These are phyloP conservation scores for Zygoascus hellenicus DNA, from an alignment of 1,139 yeast genomes.

Conservation along the genomic window DNA sequence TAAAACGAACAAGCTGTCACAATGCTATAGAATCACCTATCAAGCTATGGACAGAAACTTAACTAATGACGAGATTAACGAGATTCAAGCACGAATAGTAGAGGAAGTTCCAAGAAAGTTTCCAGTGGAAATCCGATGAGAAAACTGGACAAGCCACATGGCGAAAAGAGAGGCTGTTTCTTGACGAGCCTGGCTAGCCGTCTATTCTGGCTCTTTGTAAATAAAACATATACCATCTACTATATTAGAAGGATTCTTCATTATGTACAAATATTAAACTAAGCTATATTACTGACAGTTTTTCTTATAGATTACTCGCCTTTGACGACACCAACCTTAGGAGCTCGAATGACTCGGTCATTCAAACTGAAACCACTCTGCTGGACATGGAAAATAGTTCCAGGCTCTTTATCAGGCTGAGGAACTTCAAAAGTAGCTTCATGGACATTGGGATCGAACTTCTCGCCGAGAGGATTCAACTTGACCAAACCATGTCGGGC, in stretches of 20 bases:
- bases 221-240: not conserved
- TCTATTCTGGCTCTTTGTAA: not conserved
- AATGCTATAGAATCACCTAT: conserved; percentile 84
- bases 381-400: conserved; percentile 89
- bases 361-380: conserved; percentile 85
- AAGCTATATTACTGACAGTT: not conserved
- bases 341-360: conserved; percentile 88
- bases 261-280: conserved; percentile 14
- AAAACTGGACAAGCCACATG: too few relatives aligned
- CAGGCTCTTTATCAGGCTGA: conserved; percentile 85
- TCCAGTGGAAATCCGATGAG: conserved; percentile 57
- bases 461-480: conserved; percentile 78
- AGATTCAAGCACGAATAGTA: conserved; percentile 60
- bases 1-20: conserved; percentile 66
- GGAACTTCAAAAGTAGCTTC: conserved; percentile 91
- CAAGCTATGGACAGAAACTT: conserved; percentile 94
- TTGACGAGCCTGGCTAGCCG: too few relatives aligned
- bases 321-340: conserved; percentile 93
- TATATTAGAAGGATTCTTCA: not conserved
- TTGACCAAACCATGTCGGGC: conserved; percentile 73
- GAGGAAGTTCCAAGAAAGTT: conserved; percentile 46
- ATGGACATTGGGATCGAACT: conserved; percentile 85
- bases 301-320: conserved; percentile 23
- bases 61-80: conserved; percentile 75
- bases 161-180: too few relatives aligned